Conservation (phyloP, 2,329 filamentous ascomycete genomes). For the Venturiaceae sp. region DNA sequence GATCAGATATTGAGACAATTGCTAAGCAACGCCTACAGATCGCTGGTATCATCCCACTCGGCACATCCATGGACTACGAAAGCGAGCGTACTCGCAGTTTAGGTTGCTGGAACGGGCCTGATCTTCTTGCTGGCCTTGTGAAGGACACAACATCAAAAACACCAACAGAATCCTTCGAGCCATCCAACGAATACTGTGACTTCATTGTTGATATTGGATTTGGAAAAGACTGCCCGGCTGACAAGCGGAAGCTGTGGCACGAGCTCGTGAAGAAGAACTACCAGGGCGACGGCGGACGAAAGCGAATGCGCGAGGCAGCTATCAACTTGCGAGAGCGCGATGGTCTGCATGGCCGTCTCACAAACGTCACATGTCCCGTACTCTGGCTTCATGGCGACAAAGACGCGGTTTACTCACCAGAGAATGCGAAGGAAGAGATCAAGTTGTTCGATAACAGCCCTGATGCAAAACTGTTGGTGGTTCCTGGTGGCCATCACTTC, state of each 20-base stretch:
- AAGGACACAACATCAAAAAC: slow-evolving; percentile 28
- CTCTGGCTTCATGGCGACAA: slow-evolving; percentile 14
- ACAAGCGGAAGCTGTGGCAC: slow-evolving; percentile 33
- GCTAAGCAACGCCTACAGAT: slow-evolving; percentile 26
- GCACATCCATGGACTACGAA: slow-evolving; percentile 43
- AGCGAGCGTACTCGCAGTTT: slow-evolving; percentile 30
- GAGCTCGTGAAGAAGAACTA: slow-evolving; percentile 36
- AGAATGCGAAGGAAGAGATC: slow-evolving; percentile 38
- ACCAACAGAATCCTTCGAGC: slow-evolving; percentile 32
- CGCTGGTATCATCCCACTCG: slow-evolving; percentile 40
- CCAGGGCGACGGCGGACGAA: slow-evolving; percentile 38
- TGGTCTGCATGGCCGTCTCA: slow-evolving; percentile 33
- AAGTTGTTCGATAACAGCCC: slow-evolving; percentile 33
- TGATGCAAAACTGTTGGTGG: slow-evolving; percentile 31
- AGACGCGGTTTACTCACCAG: slow-evolving; percentile 31
- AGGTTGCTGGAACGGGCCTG: slow-evolving; percentile 38
- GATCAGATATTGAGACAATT: background rate
- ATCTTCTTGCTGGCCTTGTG: slow-evolving; percentile 24
- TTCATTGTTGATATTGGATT: slow-evolving; percentile 39
- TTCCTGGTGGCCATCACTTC: slow-evolving; percentile 41
- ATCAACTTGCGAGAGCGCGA: slow-evolving; percentile 40
- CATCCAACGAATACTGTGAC: slow-evolving; percentile 31
- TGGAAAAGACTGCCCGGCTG: slow-evolving; percentile 27
- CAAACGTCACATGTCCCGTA: slow-evolving; percentile 41
- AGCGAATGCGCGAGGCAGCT: slow-evolving; percentile 37